Evolutionary conservation across 495 filamentous ascomycete genomes (phyloP).

Genomic region (Talaromyces ruber): DNA sequence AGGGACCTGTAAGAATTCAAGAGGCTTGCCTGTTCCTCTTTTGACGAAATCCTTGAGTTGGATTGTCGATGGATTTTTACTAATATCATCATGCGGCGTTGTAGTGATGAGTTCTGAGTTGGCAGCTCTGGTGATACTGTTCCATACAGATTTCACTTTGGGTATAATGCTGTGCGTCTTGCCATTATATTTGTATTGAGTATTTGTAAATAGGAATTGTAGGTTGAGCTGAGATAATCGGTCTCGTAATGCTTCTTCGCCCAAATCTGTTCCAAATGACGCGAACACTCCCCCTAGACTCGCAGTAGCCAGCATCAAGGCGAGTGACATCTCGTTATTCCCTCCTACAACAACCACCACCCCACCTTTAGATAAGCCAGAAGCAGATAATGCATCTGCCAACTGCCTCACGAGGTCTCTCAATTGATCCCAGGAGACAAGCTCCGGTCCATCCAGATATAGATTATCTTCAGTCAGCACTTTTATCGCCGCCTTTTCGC

Average conservation of each 20-base stretch:
- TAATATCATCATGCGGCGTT: constrained; percentile 31
- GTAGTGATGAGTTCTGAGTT: constrained; percentile 25
- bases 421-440: constrained; percentile 52
- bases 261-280: constrained; percentile 64
- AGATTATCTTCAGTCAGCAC: constrained; percentile 57
- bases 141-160: constrained; percentile 42
- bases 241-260: constrained; percentile 59
- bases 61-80: constrained; percentile 32
- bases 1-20: constrained; percentile 45
- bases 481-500: constrained; percentile 46
- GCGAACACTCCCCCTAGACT: constrained; percentile 60
- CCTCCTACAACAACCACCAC: constrained; percentile 59
- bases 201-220: constrained; percentile 60
- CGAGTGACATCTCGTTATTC: constrained; percentile 57
- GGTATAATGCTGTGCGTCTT: constrained; percentile 52
- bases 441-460: constrained; percentile 41
- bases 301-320: constrained; percentile 49
- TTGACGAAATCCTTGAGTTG: constrained; percentile 15
- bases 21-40: constrained; percentile 7
- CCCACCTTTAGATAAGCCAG: constrained; percentile 50
- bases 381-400: constrained; percentile 50
- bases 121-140: constrained; percentile 21
- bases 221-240: constrained; percentile 58
- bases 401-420: constrained; percentile 35
- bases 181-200: constrained; percentile 63